Evolutionary conservation across 75 land plant genomes (phyloP).

Genomic region (Ceratopteris richardii): DNA sequence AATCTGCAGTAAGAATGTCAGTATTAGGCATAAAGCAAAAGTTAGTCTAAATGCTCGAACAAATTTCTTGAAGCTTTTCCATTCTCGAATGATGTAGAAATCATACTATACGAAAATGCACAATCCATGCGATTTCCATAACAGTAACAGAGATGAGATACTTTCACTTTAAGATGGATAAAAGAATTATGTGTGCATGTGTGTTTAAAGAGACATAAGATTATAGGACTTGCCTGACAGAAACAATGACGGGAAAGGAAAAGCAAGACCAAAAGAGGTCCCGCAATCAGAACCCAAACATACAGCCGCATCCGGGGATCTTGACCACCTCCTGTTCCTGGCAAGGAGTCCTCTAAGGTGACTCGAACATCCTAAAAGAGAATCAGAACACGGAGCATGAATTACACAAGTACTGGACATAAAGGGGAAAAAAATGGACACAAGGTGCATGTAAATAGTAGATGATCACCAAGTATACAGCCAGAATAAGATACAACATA

Average conservation of each 20-base stretch:
- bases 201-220: too few relatives aligned
- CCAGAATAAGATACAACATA: not conserved
- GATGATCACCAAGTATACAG: too few relatives aligned
- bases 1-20: conserved; percentile 10
- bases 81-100: too few relatives aligned
- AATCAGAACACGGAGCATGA: too few relatives aligned
- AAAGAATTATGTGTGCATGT: too few relatives aligned
- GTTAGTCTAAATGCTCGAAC: too few relatives aligned
- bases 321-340: conserved; percentile 80
- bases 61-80: too few relatives aligned
- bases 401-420: too few relatives aligned
- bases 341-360: conserved; percentile 52
- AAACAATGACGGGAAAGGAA: conserved; percentile 46
- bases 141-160: too few relatives aligned
- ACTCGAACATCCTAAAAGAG: conserved; percentile 47
- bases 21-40: not conserved
- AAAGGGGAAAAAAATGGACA: not conserved
- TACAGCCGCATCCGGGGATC: conserved; percentile 48
- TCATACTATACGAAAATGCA: too few relatives aligned
- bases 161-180: too few relatives aligned
- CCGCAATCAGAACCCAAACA: conserved; percentile 52
- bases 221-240: conserved; percentile 40
- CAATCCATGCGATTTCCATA: too few relatives aligned
- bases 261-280: conserved; percentile 46
- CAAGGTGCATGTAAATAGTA: not conserved